Conservation (phyloP, 345 rosid genomes). For the Citrus sp. region DNA sequence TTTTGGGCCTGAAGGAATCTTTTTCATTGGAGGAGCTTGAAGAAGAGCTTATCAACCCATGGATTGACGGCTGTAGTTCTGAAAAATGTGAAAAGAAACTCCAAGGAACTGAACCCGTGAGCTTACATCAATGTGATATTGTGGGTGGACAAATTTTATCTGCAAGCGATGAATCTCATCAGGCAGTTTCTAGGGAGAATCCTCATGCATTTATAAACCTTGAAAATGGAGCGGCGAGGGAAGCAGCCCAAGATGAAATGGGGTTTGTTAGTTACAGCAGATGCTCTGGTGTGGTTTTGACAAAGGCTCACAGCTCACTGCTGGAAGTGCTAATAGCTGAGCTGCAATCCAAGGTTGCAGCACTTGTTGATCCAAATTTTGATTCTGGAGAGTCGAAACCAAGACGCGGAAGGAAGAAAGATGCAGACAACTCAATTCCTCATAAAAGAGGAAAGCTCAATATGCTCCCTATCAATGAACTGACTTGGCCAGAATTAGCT, state of each 20-base stretch:
- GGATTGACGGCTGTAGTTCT: conserved; percentile 37
- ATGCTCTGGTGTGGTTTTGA: conserved; percentile 51
- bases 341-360: conserved; percentile 91
- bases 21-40: conserved; percentile 58
- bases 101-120: conserved; percentile 28
- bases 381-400: conserved; percentile 79
- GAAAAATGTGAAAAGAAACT: conserved; percentile 33
- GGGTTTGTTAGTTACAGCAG: conserved; percentile 33
- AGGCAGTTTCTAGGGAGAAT: conserved; percentile 25
- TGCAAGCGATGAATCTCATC: conserved; percentile 30
- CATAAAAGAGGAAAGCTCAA: conserved; percentile 61
- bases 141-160: conserved; percentile 25
- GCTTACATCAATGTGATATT: conserved; percentile 27
- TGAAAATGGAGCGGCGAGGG: conserved; percentile 41
- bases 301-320: conserved; percentile 61
- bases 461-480: conserved; percentile 80
- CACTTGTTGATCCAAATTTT: conserved; percentile 82
- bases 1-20: conserved; percentile 65
- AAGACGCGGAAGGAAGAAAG: conserved; percentile 84
- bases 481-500: conserved; percentile 97
- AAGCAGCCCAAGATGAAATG: conserved; percentile 31
- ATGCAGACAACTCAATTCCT: conserved; percentile 50
- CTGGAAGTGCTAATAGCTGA: conserved; percentile 72
- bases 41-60: conserved; percentile 70
- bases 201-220: conserved; percentile 32